A percentile compares a stretch with the other conserved stretches of the same genome.
These are phyloP conservation scores for Lichtheimia hyalospora DNA, from an alignment of 371 early-diverging fungal species.

Conservation along the genomic window DNA sequence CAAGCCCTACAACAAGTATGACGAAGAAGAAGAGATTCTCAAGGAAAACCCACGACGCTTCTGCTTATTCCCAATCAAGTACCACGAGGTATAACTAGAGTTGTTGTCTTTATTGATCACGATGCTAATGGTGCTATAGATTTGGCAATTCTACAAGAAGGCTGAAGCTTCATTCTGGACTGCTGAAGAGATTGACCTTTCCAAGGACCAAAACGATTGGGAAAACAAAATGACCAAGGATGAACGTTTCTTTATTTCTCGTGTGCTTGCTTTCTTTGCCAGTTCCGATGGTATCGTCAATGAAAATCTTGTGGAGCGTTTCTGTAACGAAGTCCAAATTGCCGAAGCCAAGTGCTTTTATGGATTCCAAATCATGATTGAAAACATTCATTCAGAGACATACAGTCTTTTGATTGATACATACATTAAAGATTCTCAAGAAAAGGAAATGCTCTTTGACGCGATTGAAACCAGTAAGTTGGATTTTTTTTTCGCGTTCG, in stretches of 20 bases:
- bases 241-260: constrained; percentile 96
- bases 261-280: constrained; percentile 99
- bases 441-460: constrained; percentile 93
- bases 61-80: constrained; percentile 95
- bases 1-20: not conserved
- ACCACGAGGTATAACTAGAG: constrained; percentile 70
- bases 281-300: constrained; percentile 99
- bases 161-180: constrained; percentile 99
- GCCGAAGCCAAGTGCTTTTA: constrained; percentile 99
- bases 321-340: constrained; percentile 97
- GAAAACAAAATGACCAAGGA: constrained; percentile 87
- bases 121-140: constrained; percentile 34
- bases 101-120: no score
- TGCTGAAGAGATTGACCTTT: constrained; percentile 98
- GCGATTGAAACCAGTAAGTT: constrained; percentile 91
- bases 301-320: constrained; percentile 97
- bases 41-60: constrained; percentile 83
- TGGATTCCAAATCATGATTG: constrained; percentile 99
- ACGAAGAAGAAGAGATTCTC: constrained; percentile 46
- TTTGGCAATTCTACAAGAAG: constrained; percentile 99
- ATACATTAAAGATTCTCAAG: constrained; percentile 90
- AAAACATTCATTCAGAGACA: constrained; percentile 99
- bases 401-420: constrained; percentile 99
- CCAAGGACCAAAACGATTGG: constrained; percentile 96
- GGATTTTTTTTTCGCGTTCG: no score